A percentile compares a stretch with the other conserved stretches of the same genome.
Conservation (phyloP, 768 basidiomycete species). For the Thelephora aurantiotincta region DNA sequence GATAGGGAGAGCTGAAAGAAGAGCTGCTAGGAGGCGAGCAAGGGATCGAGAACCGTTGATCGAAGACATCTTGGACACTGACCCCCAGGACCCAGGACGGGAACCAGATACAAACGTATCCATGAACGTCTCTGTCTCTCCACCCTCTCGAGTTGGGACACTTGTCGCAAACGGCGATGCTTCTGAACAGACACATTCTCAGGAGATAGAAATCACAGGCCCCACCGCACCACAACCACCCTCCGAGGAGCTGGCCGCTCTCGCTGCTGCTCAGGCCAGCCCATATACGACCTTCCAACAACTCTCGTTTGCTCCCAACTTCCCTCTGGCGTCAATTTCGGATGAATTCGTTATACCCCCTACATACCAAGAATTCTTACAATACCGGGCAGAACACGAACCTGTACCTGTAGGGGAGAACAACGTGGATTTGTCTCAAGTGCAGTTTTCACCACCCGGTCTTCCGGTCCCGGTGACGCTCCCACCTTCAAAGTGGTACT, state of each 20-base stretch:
- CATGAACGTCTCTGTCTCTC: conserved; percentile 43
- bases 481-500: conserved; percentile 68
- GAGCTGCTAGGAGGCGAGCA: conserved; percentile 71
- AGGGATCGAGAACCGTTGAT: conserved; percentile 41
- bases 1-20: conserved; percentile 75
- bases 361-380: conserved; percentile 68
- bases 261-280: conserved; percentile 60
- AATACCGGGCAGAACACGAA: conserved; percentile 53
- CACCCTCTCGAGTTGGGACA: conserved; percentile 11
- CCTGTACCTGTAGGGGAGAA: conserved; percentile 31
- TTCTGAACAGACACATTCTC: conserved; percentile 34
- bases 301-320: conserved; percentile 69
- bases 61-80: conserved; percentile 29
- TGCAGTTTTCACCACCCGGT: conserved; percentile 70
- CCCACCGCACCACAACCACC: conserved; percentile 7
- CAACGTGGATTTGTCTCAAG: conserved; percentile 34
- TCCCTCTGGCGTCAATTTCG: conserved; percentile 79
- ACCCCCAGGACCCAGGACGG: conserved; percentile 25
- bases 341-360: conserved; percentile 89
- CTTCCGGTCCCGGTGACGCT: conserved; percentile 56
- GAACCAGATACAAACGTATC: conserved; percentile 38
- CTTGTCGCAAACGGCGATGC: conserved; percentile 29
- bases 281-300: conserved; percentile 91
- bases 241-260: conserved; percentile 52
- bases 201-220: not conserved